phyloP scores from a whole-genome alignment of 2,329 filamentous ascomycete species.

The Diaporthe eres region DNA sequence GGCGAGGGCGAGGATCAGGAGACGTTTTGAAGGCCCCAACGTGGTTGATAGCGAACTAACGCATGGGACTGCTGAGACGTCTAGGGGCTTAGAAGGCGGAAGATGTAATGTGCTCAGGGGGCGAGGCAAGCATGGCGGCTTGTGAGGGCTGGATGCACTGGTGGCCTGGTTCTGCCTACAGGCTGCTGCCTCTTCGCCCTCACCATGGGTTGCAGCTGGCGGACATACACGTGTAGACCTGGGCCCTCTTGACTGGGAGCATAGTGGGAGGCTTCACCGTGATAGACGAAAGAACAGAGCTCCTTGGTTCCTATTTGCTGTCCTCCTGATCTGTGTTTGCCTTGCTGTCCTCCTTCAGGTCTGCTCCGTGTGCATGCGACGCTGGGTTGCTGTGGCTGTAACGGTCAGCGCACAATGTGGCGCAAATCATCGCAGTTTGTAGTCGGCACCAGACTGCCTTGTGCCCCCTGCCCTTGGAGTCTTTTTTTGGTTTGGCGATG shows the following conservation, averaged over 20 bases:
- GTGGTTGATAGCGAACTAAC: not conserved
- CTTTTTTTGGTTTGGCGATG: not conserved
- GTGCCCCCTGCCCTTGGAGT: too few species aligned
- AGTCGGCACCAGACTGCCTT: not conserved
- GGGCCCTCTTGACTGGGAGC: conserved; percentile 6
- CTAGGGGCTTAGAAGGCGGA: not conserved
- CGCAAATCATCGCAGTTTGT: not conserved
- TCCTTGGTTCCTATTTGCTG: not conserved
- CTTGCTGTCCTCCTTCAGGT: not conserved
- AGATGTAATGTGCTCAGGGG: conserved; percentile 25
- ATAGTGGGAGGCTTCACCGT: conserved; percentile 13
- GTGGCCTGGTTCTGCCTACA: not conserved
- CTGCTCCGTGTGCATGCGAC: not conserved
- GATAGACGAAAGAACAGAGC: conserved; percentile 33
- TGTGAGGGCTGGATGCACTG: conserved; percentile 1
- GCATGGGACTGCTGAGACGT: not conserved
- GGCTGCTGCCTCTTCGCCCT: not conserved
- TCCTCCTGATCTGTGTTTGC: not conserved
- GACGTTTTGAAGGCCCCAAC: conserved; percentile 71
- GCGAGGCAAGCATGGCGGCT: conserved; percentile 15
- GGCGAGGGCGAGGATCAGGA: conserved; percentile 86
- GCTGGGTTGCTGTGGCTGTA: not conserved
- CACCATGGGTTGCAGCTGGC: not conserved
- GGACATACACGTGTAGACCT: not conserved
- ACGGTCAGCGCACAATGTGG: not conserved